Evolutionary conservation across 805 yeast species (phyloP), one percentile per base, ranked within the genome.

Genomic region (Ogataea henricii): DNA sequence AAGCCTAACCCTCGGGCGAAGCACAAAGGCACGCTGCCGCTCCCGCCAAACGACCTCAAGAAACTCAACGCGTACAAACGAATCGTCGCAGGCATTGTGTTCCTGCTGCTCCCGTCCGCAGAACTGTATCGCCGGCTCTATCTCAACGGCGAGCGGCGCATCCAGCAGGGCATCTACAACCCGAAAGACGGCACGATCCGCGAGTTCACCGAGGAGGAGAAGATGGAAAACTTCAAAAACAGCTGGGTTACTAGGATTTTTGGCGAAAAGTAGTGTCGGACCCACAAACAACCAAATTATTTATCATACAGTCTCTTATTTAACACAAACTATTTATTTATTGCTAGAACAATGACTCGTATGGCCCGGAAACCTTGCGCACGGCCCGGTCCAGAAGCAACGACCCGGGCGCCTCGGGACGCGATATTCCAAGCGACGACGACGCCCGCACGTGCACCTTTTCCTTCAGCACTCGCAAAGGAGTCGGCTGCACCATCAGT

Each of bases 121-220:
- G 73, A 66, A 45, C 46, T 69, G 3, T 69, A 66, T 45, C 55
- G 66, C 35, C 47, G 73, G 21, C 40, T 64, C 12, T 62, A 71
- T 29, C 58, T 66, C 10, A 77, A 78, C 4, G 68, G 70, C 14
- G 77, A 73, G 40, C 63, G 77, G 49, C 67, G 68, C 26, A 64
- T 66, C 3, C 82, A 77, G 54, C 60, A 69, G 35, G 82, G 82
- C 9, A 78, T 71, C 37, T 64, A 66, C 49, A 58, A 64, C 40
- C 70, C 74, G 1, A 63, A 63, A 1, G 79, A 75, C 43, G 80
- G 80, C 0, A 66, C 74, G 1, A 59, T 75, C 4, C 59, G 75
- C n/a, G 58, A 70, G 40, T 77, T 74, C 58, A 58, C 66, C 10
- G 74, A 71, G 13, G 70, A 69, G 36, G 82, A 77, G 53, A 69